Base-by-base conservation (phyloP, 805 yeast genomes). In the Candida saitoana region DNA sequence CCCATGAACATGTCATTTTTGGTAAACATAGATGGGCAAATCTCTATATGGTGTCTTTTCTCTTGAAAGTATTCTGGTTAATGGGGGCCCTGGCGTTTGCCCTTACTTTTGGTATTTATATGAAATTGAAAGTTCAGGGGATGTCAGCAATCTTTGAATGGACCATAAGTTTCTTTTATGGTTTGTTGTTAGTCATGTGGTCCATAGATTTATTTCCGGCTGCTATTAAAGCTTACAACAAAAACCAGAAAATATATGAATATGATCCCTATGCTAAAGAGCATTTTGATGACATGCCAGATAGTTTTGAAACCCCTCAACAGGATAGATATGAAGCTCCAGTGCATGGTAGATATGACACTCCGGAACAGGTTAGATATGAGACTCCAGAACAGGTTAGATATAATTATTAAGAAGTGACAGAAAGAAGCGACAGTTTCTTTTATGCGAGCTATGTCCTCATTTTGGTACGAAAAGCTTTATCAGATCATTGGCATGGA, bases 141-240 rank as follows among this genome's bases (percentile, higher is more conserved):
- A 66, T 73, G 24, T 72, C 80, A 33, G 89, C 89, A 0, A 67
- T 72, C 16, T 79, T 84, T 56, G 98, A 91, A 62, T 91, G 98
- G 98, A 57, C 81, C 3, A 62, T 90, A 34, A 81, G 91, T n/a
- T 90, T 82, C 62, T 82, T 87, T 80, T 90, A 85, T 57, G 93
- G 95, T 3, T 52, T 82, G 25, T 69, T 85, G 46, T 76, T 82
- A 49, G 55, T 82, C 3, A 63, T 82, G 42, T 71, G 90, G 59
- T 66, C 84, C 2, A 71, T 77, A 45, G 97, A 91, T 57, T 71
- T 89, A 50, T 73, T 75, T 51, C 83, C 88, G 1, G 82, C 84
- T 16, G 76, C 81, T 1, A 55, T 62, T 30, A 63, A 58, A 41
- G 62, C 56, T 40, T 64, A 57, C 45, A 52, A 54, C 35, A 22